phyloP scores from a whole-genome alignment of 2,329 filamentous ascomycete genomes.

The Fusarium haematococcum region DNA sequence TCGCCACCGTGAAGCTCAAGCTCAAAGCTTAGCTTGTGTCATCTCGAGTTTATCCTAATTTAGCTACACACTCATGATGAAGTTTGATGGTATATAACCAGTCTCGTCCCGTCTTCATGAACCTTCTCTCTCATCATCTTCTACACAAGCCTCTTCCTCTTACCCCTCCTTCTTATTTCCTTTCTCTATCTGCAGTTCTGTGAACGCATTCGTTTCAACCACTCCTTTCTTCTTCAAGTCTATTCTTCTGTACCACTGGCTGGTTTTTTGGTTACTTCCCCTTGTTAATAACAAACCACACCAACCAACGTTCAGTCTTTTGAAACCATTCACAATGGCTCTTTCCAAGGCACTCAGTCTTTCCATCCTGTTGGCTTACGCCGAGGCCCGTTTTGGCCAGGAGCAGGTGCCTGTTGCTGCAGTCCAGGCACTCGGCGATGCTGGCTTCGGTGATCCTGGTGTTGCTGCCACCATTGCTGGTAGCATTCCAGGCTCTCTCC shows the following conservation, averaged over 20 bases:
- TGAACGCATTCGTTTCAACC: constrained; percentile 46
- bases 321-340: constrained; percentile 9
- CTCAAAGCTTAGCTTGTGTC: constrained; percentile 10
- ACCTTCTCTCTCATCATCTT: constrained; percentile 20
- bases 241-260: constrained; percentile 36
- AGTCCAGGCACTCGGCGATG: constrained; percentile 61
- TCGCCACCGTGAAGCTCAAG: constrained; percentile 14
- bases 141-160: constrained; percentile 28
- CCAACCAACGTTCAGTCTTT: neutral
- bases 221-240: constrained; percentile 34
- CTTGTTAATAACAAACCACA: constrained; percentile 8
- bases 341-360: constrained; percentile 35
- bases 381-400: constrained; percentile 71
- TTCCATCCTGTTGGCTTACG: constrained; percentile 51
- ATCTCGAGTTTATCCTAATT: constrained; percentile 32
- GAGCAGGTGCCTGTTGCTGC: constrained; percentile 69
- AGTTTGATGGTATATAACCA: constrained; percentile 37
- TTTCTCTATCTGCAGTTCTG: constrained; percentile 44
- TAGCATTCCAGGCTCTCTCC: constrained; percentile 69
- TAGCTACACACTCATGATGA: constrained; percentile 18
- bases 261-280: constrained; percentile 29
- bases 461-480: constrained; percentile 74
- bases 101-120: constrained; percentile 23
- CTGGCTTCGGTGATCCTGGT: constrained; percentile 66
- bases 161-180: constrained; percentile 13